Evolutionary conservation across 2,329 filamentous ascomycete species (phyloP).

Genomic region (Paraconiothyrium sp.): DNA sequence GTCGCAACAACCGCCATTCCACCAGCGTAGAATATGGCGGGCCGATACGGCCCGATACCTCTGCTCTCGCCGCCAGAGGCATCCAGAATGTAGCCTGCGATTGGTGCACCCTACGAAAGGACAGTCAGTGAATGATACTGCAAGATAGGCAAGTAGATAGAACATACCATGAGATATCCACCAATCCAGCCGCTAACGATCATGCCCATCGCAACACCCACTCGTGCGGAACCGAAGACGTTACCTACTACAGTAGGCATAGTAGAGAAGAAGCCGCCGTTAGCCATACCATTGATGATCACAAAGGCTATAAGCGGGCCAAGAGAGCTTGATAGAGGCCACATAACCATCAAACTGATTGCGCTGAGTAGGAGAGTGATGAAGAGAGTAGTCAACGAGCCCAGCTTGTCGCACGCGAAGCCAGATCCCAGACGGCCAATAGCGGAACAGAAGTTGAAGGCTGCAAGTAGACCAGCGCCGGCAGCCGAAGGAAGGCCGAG

Average conservation of each 20-base stretch:
- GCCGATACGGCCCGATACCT: not conserved
- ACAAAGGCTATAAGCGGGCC: conserved; percentile 1
- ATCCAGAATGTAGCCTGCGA: conserved; percentile 5
- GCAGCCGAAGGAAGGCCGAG: conserved; percentile 1
- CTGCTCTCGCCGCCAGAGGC: conserved; percentile 1
- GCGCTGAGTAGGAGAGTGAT: conserved; percentile 1
- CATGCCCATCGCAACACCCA: conserved; percentile 8
- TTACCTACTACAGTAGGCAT: conserved; percentile 6
- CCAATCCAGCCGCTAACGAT: conserved; percentile 7
- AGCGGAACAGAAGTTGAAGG: conserved; percentile 8
- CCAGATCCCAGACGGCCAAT: conserved; percentile 1
- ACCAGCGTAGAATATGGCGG: conserved; percentile 7
- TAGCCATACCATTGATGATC: conserved; percentile 7
- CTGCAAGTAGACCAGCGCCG: not conserved
- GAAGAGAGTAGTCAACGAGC: not conserved
- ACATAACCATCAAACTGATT: conserved; percentile 5
- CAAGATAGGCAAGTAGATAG: no score
- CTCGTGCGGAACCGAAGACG: conserved; percentile 3
- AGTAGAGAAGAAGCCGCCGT: conserved; percentile 5
- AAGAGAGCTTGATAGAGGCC: conserved; percentile 1
- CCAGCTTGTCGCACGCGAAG: conserved; percentile 1
- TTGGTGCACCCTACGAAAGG: not conserved
- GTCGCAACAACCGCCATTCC: not conserved
- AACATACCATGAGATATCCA: conserved; percentile 7
- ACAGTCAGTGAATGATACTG: not conserved